phyloP scores from a whole-genome alignment of 129 eudicot species.

The carrot (Daucus carota) region DNA sequence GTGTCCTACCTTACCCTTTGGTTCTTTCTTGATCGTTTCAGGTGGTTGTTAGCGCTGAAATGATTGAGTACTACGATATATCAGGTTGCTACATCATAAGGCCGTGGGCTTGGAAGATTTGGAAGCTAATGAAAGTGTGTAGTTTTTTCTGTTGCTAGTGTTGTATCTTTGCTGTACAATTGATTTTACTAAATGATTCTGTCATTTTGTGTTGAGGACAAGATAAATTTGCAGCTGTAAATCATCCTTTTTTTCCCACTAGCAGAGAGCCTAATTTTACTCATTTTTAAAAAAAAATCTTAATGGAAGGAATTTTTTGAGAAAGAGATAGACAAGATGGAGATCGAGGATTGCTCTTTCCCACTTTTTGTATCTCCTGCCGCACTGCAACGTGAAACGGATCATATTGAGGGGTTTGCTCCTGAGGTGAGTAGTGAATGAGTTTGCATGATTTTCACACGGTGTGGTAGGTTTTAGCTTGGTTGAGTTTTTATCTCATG shows the following conservation, averaged over 20 bases:
- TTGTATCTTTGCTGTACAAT: background rate
- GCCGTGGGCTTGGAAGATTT: constrained; percentile 92
- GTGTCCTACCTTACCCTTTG: background rate
- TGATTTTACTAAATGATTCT: background rate
- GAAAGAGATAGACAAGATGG: constrained; percentile 76
- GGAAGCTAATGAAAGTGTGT: constrained; percentile 91
- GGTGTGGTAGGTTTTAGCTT: background rate
- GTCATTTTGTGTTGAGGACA: background rate
- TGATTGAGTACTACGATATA: constrained; percentile 89
- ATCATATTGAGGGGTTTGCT: constrained; percentile 96
- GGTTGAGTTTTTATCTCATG: background rate
- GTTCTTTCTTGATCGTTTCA: constrained; percentile 15
- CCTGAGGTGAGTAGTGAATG: constrained; percentile 59
- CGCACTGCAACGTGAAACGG: constrained; percentile 77
- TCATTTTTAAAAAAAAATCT: background rate
- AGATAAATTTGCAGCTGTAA: background rate
- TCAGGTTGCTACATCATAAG: constrained; percentile 90
- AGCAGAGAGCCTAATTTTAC: background rate
- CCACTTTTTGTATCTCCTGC: constrained; percentile 81
- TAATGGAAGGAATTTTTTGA: constrained; percentile 65
- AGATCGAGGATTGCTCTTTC: constrained; percentile 75
- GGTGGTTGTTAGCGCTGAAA: constrained; percentile 81
- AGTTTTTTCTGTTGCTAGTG: background rate
- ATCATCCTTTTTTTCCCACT: background rate
- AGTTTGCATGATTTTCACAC: background rate